Evolutionary conservation across 2,329 filamentous ascomycete genomes (phyloP), one percentile per base, ranked within the genome.

Genomic region (Botrytis elliptica): DNA sequence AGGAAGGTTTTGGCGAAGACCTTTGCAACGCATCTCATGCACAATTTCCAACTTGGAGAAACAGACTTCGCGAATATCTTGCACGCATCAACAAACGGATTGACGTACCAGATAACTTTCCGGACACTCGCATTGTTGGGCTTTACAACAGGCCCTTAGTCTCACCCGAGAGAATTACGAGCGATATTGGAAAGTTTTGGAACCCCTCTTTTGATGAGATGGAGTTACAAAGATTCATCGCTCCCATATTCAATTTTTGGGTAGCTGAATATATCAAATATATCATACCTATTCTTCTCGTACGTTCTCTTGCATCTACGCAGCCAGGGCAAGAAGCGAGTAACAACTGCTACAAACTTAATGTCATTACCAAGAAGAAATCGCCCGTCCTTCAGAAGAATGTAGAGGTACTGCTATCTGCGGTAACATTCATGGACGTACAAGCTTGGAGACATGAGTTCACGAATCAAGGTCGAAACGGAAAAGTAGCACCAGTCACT

Each of bases 1-100:
- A 89, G 77, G 95, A 93, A 70, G 93, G 94, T 0, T 98, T 95
- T 81, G 95, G 94, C 1, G 87, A 85, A 72, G 49, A 63, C 10
- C 62, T 74, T 42, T 72, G 68, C 52, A 36, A 40, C 20, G 52
- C 60, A 29, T 40, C 46, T 40, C 16, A 52, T 16, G 14, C 69
- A 25, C 33, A 66, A 14, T 38, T 49, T 25, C 14, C 59, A 18
- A 10, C 12, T 38, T 73, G 72, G 72, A 64, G 44, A 20, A 29
- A 64, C 20, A 36, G 55, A 42, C 60, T 73, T n/a, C 44, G 57
- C 29, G 25, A 57, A 33, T 59, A 65, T 16, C 72, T 73, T n/a
- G 22, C 20, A 20, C 36, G 59, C 33, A 33, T 46, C 25, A 62
- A 70, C 8, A 65, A 22, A 33, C 20, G n/a, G 25, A 29, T 70